Conservation (phyloP, 345 rosid species). For the Salix caprea region DNA sequence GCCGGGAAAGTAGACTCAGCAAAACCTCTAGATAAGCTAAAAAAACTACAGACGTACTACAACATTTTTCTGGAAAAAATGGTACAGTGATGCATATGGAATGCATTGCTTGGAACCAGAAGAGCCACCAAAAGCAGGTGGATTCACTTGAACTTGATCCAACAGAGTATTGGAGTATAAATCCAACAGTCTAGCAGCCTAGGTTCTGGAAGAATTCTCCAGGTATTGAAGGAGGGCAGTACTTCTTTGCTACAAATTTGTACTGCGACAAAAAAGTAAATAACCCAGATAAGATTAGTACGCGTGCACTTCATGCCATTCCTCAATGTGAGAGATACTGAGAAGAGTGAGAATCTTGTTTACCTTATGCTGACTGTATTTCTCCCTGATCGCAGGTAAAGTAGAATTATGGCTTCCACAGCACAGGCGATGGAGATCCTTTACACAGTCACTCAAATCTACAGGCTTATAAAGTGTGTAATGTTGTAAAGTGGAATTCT, state of each 20-base stretch:
- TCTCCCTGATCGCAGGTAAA: conserved; percentile 74
- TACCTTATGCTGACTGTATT: conserved; percentile 89
- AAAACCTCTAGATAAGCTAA: neutral
- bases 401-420: conserved; percentile 41
- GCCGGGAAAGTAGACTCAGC: neutral
- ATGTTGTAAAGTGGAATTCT: conserved; percentile 79
- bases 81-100: neutral
- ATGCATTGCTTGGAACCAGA: neutral
- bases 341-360: neutral
- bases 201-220: conserved; percentile 52
- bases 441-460: conserved; percentile 62
- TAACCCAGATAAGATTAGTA: neutral
- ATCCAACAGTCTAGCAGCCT: neutral
- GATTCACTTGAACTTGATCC: conserved; percentile 2
- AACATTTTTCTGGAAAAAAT: neutral
- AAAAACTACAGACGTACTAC: neutral
- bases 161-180: conserved; percentile 19
- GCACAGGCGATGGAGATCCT: conserved; percentile 63
- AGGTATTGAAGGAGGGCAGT: conserved; percentile 67
- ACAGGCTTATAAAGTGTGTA: conserved; percentile 71
- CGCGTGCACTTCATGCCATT: neutral
- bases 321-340: no score
- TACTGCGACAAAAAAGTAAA: conserved; percentile 39
- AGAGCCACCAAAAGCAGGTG: neutral
- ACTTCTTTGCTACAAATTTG: conserved; percentile 79